Evolutionary conservation across 192 early-diverging fungal genomes (phyloP).

Genomic region (Allomyces macrogynus): DNA sequence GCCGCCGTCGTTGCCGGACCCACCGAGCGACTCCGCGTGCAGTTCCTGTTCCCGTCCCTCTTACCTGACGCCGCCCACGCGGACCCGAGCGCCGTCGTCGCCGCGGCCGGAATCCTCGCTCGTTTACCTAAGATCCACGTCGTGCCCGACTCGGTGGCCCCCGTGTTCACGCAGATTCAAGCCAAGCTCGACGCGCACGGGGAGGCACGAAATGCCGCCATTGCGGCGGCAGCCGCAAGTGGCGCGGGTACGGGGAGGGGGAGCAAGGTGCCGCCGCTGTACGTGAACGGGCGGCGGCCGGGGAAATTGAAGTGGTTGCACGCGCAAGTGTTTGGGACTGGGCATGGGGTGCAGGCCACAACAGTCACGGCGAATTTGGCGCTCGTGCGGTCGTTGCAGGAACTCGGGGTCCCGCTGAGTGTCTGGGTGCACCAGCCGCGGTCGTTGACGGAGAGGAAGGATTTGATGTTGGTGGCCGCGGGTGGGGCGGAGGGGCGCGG

Average conservation of each 20-base stretch:
- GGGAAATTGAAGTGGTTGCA: neutral
- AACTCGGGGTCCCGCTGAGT: neutral
- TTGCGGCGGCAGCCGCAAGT: no score
- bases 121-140: no score
- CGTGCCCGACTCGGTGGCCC: no score
- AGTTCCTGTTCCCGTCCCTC: neutral
- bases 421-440: constrained; percentile 1
- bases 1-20: neutral
- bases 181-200: no score
- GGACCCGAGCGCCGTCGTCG: no score
- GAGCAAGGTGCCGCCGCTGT: no score
- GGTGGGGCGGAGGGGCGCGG: no score
- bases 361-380: neutral
- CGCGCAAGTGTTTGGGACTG: neutral
- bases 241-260: no score
- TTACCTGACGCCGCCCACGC: no score
- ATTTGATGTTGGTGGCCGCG: neutral
- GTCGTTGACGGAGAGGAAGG: neutral
- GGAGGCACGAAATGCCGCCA: no score
- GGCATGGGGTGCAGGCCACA: neutral
- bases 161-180: no score
- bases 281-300: neutral
- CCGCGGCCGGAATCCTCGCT: no score
- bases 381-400: neutral
- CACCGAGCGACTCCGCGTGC: neutral